phyloP scores from a whole-genome alignment of 75 land plant species.

The Pinus tabuliformis region DNA sequence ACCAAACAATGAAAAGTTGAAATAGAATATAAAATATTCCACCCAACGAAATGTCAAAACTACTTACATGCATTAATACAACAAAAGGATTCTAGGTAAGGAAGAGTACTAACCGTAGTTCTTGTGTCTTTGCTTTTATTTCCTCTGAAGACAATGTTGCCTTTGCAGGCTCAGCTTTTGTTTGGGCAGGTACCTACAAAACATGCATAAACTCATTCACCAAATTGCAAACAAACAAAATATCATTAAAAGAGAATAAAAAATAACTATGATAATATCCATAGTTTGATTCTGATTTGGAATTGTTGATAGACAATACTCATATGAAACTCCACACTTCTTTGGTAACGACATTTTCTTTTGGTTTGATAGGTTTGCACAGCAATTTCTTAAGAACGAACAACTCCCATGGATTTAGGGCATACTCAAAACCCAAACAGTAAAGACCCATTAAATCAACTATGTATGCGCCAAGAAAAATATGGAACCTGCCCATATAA shows the following conservation, averaged over 20 bases:
- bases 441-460: too few species aligned
- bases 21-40: neutral
- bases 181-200: conserved; percentile 57
- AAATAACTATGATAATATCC: neutral
- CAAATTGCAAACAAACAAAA: neutral
- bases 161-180: conserved; percentile 37
- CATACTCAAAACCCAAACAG: too few species aligned
- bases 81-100: neutral
- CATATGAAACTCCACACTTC: too few species aligned
- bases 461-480: neutral
- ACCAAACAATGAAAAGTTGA: neutral
- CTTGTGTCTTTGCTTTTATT: conserved; percentile 70
- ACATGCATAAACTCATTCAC: neutral
- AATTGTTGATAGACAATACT: too few species aligned
- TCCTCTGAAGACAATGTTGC: conserved; percentile 80
- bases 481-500: too few species aligned
- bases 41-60: neutral
- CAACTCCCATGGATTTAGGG: too few species aligned
- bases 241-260: neutral
- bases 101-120: conserved; percentile 50
- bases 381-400: too few species aligned
- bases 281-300: neutral
- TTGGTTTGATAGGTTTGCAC: too few species aligned
- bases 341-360: too few species aligned
- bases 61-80: neutral